Conservation (phyloP, 495 filamentous ascomycete genomes). For the Penicillium herquei region DNA sequence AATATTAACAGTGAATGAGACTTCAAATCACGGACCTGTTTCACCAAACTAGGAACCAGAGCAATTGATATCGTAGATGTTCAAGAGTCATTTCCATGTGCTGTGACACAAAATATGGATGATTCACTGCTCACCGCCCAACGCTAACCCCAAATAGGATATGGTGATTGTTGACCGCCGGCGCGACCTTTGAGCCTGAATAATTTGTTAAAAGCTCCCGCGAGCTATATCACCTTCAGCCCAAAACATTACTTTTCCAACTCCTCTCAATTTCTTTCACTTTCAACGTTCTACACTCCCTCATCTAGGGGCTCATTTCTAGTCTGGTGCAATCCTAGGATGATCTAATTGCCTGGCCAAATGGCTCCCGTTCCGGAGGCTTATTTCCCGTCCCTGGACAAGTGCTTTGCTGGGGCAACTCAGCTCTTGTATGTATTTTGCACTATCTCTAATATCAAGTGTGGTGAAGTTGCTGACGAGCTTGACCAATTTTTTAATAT, state of each 20-base stretch:
- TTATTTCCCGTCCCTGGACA: constrained; percentile 64
- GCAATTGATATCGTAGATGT: background rate
- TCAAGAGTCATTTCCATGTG: background rate
- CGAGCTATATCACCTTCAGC: constrained; percentile 9
- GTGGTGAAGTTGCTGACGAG: background rate
- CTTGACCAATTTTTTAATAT: background rate
- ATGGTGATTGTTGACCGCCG: constrained; percentile 38
- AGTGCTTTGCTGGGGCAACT: constrained; percentile 57
- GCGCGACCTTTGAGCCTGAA: constrained; percentile 20
- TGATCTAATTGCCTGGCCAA: constrained; percentile 57
- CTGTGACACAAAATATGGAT: constrained; percentile 4
- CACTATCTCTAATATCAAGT: background rate
- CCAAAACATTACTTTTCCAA: constrained; percentile 2
- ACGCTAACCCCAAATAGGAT: constrained; percentile 38
- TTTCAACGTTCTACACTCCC: constrained; percentile 6
- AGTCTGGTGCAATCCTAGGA: constrained; percentile 33
- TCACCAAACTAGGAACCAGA: background rate
- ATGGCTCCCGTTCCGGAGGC: constrained; percentile 66
- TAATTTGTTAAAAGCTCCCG: constrained; percentile 22
- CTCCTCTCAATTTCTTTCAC: constrained; percentile 2
- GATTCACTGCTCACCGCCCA: constrained; percentile 34
- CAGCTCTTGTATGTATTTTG: constrained; percentile 52
- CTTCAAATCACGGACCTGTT: background rate
- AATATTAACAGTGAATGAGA: background rate
- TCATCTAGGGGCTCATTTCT: constrained; percentile 5